Percentiles rank a stretch among this genome's conserved stretches.
These are phyloP conservation scores for Apiospora malaysiana DNA, from an alignment of 2,329 filamentous ascomycete genomes.

Conservation along the genomic window DNA sequence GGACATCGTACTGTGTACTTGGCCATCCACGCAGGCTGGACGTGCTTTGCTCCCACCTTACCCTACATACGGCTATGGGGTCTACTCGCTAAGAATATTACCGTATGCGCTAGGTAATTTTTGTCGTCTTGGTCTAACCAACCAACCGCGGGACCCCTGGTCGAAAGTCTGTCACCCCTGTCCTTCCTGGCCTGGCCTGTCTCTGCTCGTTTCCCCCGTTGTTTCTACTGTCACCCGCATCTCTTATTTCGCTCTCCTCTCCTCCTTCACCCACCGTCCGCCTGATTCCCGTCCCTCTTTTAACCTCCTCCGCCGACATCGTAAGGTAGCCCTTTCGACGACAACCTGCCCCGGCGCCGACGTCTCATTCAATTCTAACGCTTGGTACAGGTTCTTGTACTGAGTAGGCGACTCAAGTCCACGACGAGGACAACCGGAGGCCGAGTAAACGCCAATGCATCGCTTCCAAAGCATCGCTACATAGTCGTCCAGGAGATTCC, in stretches of 20 bases:
- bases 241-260: slow-evolving; percentile 31
- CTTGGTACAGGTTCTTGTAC: slow-evolving; percentile 23
- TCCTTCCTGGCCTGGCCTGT: slow-evolving; percentile 20
- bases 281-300: slow-evolving; percentile 39
- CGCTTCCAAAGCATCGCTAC: slow-evolving; percentile 19
- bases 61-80: background rate
- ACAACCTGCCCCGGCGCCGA: slow-evolving; percentile 38
- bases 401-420: slow-evolving; percentile 34
- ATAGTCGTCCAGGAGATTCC: slow-evolving; percentile 22
- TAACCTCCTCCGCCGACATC: slow-evolving; percentile 38
- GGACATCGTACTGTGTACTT: background rate
- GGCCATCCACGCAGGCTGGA: background rate
- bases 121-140: slow-evolving; percentile 25
- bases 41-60: slow-evolving; percentile 3
- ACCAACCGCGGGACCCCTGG: slow-evolving; percentile 24
- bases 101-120: slow-evolving; percentile 27
- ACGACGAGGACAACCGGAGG: slow-evolving; percentile 32
- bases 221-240: slow-evolving; percentile 36
- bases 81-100: slow-evolving; percentile 23
- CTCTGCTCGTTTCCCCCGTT: slow-evolving; percentile 30
- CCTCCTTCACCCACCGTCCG: slow-evolving; percentile 35
- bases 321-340: slow-evolving; percentile 41
- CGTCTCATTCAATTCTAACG: slow-evolving; percentile 32
- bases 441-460: slow-evolving; percentile 27
- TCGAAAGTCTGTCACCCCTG: slow-evolving; percentile 25